Conservation (phyloP, 495 filamentous ascomycete genomes). For the Patellaria atrata region DNA sequence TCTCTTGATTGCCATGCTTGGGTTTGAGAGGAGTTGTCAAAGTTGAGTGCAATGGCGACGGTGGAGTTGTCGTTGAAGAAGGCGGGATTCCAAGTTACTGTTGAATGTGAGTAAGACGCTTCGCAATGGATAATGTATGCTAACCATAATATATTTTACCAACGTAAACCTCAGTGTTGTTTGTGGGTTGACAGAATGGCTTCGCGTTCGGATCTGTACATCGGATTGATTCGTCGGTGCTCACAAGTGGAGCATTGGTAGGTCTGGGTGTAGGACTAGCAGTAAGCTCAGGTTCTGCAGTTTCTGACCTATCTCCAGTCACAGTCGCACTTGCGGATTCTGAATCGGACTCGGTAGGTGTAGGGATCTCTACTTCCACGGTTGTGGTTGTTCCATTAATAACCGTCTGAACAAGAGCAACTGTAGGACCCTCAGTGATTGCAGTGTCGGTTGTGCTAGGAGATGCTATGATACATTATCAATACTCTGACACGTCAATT, state of each 20-base stretch:
- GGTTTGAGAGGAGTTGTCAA: slow-evolving; percentile 19
- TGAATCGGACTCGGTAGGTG: slow-evolving; percentile 1
- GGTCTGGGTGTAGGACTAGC: slow-evolving; percentile 9
- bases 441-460: slow-evolving; percentile 2
- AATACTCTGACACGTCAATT: background rate
- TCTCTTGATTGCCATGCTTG: slow-evolving; percentile 28
- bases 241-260: slow-evolving; percentile 5
- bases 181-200: slow-evolving; percentile 30
- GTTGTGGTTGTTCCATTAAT: slow-evolving; percentile 15
- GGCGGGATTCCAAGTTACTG: slow-evolving; percentile 32
- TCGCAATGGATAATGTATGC: background rate
- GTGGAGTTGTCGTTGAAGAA: slow-evolving; percentile 29
- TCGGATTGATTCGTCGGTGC: slow-evolving; percentile 27
- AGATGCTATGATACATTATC: slow-evolving; percentile 1
- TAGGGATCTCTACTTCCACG: slow-evolving; percentile 10
- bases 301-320: background rate
- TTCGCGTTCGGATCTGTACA: slow-evolving; percentile 17
- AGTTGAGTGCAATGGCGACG: slow-evolving; percentile 30
- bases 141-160: slow-evolving; percentile 29
- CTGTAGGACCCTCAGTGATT: slow-evolving; percentile 7
- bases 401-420: slow-evolving; percentile 9
- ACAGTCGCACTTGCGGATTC: slow-evolving; percentile 2
- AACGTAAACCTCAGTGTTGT: slow-evolving; percentile 26
- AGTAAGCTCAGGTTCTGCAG: slow-evolving; percentile 9
- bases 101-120: background rate